Evolutionary conservation across 495 filamentous ascomycete species (phyloP).

Genomic region (Tuber magnatum): DNA sequence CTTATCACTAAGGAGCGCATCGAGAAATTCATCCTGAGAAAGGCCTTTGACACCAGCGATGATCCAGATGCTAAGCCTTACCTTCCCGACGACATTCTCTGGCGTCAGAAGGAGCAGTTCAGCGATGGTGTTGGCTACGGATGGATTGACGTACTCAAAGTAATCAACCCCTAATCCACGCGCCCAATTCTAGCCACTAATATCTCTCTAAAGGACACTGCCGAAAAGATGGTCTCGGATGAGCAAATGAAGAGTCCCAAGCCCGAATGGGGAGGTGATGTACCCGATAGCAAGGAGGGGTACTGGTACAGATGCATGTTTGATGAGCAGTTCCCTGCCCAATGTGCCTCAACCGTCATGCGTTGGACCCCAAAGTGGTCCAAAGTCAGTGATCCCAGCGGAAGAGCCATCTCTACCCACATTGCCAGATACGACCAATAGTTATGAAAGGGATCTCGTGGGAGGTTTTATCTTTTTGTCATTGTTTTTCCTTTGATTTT

Average conservation of each 20-base stretch:
- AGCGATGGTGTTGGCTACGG: constrained; percentile 97
- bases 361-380: constrained; percentile 98
- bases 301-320: constrained; percentile 99
- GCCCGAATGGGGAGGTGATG: constrained; percentile 83
- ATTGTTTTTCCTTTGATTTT: neutral
- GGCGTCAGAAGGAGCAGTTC: constrained; percentile 99
- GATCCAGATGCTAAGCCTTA: constrained; percentile 73
- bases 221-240: constrained; percentile 78
- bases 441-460: neutral
- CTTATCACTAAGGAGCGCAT: constrained; percentile 83
- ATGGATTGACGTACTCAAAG: constrained; percentile 93
- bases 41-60: constrained; percentile 89
- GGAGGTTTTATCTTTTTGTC: neutral
- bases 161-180: neutral
- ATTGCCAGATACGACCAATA: constrained; percentile 33
- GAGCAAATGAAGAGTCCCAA: constrained; percentile 97
- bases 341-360: constrained; percentile 87
- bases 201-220: constrained; percentile 55
- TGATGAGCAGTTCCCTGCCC: constrained; percentile 91
- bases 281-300: constrained; percentile 88
- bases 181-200: neutral
- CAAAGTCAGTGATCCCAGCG: constrained; percentile 88
- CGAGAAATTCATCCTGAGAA: constrained; percentile 95
- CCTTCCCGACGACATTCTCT: constrained; percentile 88
- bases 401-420: constrained; percentile 45